phyloP scores from a whole-genome alignment of 345 rosid species.

The Eucalyptus erythrocorys region DNA sequence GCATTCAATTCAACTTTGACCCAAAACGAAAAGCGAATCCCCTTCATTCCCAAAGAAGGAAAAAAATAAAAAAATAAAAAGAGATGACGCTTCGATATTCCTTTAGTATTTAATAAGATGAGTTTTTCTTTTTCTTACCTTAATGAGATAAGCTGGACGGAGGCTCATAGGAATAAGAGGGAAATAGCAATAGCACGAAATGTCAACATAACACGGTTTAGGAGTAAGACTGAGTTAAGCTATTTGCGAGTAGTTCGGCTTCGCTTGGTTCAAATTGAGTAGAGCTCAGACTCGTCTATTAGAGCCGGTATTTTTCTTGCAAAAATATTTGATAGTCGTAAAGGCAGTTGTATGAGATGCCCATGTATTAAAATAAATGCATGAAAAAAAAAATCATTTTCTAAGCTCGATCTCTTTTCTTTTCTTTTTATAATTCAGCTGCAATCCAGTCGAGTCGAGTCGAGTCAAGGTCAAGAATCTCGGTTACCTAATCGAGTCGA shows the following conservation, averaged over 20 bases:
- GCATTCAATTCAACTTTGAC: background rate
- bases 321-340: background rate
- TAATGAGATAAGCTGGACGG: background rate
- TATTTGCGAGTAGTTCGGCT: background rate
- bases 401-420: background rate
- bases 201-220: background rate
- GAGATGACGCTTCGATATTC: background rate
- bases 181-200: background rate
- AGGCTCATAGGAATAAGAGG: background rate
- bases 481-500: background rate
- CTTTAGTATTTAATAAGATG: background rate
- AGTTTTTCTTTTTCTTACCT: too few species aligned
- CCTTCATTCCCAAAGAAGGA: background rate
- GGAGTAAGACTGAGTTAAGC: background rate
- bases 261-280: background rate
- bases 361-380: background rate
- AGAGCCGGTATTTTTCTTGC: background rate
- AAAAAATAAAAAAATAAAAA: too few species aligned
- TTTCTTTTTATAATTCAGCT: background rate
- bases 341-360: background rate
- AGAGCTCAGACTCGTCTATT: background rate
- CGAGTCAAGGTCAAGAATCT: background rate
- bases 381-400: background rate
- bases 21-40: background rate
- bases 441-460: background rate